A percentile compares a stretch with the other conserved stretches of the same genome.
These are phyloP conservation scores for Stemphylium beticola DNA, from an alignment of 2,329 filamentous ascomycete species.

Conservation along the genomic window DNA sequence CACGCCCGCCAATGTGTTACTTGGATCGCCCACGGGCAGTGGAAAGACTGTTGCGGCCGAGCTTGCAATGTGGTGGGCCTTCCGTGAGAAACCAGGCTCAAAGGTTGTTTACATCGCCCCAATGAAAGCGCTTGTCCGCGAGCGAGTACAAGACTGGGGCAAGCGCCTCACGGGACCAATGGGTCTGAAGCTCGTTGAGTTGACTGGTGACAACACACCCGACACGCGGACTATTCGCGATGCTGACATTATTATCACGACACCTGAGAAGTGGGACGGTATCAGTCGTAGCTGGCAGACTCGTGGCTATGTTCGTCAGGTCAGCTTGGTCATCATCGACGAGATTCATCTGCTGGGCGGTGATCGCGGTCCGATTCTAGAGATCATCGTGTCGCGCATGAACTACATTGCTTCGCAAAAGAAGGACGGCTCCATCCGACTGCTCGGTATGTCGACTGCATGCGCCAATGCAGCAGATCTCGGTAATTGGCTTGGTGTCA, in stretches of 20 bases:
- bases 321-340: conserved; percentile 96
- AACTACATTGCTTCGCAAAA: conserved; percentile 98
- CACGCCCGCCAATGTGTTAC: conserved; percentile 86
- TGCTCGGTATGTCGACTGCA: conserved; percentile 98
- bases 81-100: conserved; percentile 88
- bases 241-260: conserved; percentile 97
- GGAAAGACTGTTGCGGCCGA: conserved; percentile 97
- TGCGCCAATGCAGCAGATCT: conserved; percentile 95
- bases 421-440: conserved; percentile 78
- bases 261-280: conserved; percentile 99
- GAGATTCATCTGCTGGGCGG: conserved; percentile 98
- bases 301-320: conserved; percentile 91
- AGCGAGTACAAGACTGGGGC: conserved; percentile 95
- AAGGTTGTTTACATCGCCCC: conserved; percentile 99
- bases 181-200: conserved; percentile 87
- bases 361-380: conserved; percentile 94
- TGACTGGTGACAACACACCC: conserved; percentile 97
- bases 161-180: conserved; percentile 79
- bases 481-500: conserved; percentile 95
- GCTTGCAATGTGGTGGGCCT: conserved; percentile 99
- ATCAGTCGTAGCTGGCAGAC: conserved; percentile 99
- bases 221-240: conserved; percentile 95
- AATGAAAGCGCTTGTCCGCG: conserved; percentile 97
- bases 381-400: conserved; percentile 94
- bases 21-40: conserved; percentile 95